phyloP scores from a whole-genome alignment of 1,284 basidiomycete genomes.

The Ceratobasidium sp. region DNA sequence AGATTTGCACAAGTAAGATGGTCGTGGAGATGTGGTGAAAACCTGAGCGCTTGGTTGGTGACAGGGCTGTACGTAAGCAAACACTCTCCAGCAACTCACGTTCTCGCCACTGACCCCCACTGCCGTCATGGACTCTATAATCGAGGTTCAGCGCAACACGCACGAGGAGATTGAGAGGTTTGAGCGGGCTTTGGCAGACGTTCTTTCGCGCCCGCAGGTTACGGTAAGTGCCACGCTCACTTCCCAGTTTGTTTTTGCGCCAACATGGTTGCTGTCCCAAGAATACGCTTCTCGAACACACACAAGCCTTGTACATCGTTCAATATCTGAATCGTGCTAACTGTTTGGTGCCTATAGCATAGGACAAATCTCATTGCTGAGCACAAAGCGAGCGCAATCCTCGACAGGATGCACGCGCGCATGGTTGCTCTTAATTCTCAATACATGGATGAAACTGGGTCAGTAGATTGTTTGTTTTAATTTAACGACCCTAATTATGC shows the following conservation, averaged over 20 bases:
- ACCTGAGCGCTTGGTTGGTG: slow-evolving; percentile 37
- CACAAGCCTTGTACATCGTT: slow-evolving; percentile 49
- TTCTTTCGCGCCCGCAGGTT: slow-evolving; percentile 59
- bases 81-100: slow-evolving; percentile 7
- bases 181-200: slow-evolving; percentile 64
- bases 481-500: not conserved
- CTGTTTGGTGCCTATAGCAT: slow-evolving; percentile 52
- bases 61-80: slow-evolving; percentile 24
- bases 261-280: slow-evolving; percentile 36
- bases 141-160: slow-evolving; percentile 91
- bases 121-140: slow-evolving; percentile 83
- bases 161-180: slow-evolving; percentile 97
- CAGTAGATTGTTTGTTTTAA: slow-evolving; percentile 44
- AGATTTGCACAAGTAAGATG: slow-evolving; percentile 23
- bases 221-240: slow-evolving; percentile 44
- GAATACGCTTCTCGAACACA: slow-evolving; percentile 58
- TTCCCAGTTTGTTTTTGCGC: slow-evolving; percentile 29
- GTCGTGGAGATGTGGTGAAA: slow-evolving; percentile 26
- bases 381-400: slow-evolving; percentile 86
- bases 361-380: slow-evolving; percentile 75
- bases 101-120: slow-evolving; percentile 5
- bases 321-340: slow-evolving; percentile 16
- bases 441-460: slow-evolving; percentile 78
- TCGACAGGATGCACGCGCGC: slow-evolving; percentile 82
- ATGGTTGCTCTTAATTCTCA: slow-evolving; percentile 70